These are phyloP conservation scores for Eragrostis tef DNA, from an alignment of 202 grass and related monocot species.

Conservation along the genomic window DNA sequence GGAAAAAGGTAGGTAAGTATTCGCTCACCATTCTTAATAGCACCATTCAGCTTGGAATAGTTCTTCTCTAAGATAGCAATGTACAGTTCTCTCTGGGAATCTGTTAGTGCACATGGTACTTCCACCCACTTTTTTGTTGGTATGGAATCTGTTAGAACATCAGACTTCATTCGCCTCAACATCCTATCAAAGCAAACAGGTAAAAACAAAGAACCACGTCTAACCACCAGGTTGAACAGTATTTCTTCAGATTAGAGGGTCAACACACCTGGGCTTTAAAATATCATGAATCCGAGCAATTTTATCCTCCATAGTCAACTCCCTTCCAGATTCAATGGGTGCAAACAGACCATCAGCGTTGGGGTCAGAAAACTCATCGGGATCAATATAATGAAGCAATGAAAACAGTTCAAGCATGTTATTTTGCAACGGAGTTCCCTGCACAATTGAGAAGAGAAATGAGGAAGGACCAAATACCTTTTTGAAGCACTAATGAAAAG, in stretches of 20 bases:
- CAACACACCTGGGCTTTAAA: constrained; percentile 67
- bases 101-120: constrained; percentile 71
- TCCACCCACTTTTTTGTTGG: constrained; percentile 77
- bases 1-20: not conserved
- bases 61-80: constrained; percentile 77
- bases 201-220: constrained; percentile 16
- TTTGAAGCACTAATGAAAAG: constrained; percentile 7
- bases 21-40: constrained; percentile 58
- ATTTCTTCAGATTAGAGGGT: constrained; percentile 14
- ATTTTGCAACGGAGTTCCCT: constrained; percentile 77
- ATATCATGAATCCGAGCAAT: constrained; percentile 64
- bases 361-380: constrained; percentile 65
- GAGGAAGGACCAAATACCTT: not conserved
- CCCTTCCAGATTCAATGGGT: constrained; percentile 42
- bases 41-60: constrained; percentile 63
- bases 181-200: constrained; percentile 59
- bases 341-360: constrained; percentile 60
- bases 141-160: constrained; percentile 61
- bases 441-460: constrained; percentile 23
- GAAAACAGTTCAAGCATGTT: constrained; percentile 68
- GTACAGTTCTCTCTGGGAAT: constrained; percentile 71
- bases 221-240: constrained; percentile 12
- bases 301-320: constrained; percentile 58
- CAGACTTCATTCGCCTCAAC: constrained; percentile 71
- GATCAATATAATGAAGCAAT: constrained; percentile 76